Base-by-base conservation (phyloP, 495 filamentous ascomycete genomes). In the Aspergillus indologenus region DNA sequence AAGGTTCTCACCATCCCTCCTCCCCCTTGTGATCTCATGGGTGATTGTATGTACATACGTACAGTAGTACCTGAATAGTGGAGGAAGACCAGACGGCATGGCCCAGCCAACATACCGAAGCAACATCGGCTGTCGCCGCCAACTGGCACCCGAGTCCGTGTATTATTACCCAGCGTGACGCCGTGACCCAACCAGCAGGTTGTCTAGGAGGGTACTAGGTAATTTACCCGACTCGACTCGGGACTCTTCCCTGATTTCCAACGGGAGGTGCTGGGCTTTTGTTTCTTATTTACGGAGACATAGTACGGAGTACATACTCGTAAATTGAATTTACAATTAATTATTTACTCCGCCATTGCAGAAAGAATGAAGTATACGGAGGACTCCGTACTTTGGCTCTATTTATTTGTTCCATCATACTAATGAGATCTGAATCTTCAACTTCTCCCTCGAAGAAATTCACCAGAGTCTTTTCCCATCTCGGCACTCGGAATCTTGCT, bases 401-500 rank as follows among this genome's bases (percentile, higher is more conserved):
- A 9, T 9, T 3, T 9, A 29, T 3, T 50, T 49, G 7, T 40
- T 40, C 34, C 12, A n/a, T n/a, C n/a, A n/a, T n/a, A n/a, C n/a
- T n/a, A n/a, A n/a, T n/a, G n/a, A n/a, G n/a, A n/a, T n/a, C n/a
- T n/a, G n/a, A n/a, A n/a, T n/a, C n/a, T n/a, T n/a, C n/a, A n/a
- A n/a, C n/a, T n/a, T n/a, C n/a, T n/a, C n/a, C n/a, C n/a, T n/a
- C n/a, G n/a, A n/a, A n/a, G n/a, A n/a, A n/a, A n/a, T n/a, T n/a
- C 34, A 6, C 19, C 50, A 8, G 8, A 15, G 18, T 52, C 43
- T 53, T 40, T 66, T 56, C 59, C 61, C 63, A 60, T 64, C 59
- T 67, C 65, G 65, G 65, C 61, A 62, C 65, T 67, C 65, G 65
- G 65, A 67, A 62, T 50, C 54, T 56, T 49, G 53, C 60, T 61